Evolutionary conservation across 768 basidiomycete species (phyloP).

Genomic region (Boletus rufocinnamomeus): DNA sequence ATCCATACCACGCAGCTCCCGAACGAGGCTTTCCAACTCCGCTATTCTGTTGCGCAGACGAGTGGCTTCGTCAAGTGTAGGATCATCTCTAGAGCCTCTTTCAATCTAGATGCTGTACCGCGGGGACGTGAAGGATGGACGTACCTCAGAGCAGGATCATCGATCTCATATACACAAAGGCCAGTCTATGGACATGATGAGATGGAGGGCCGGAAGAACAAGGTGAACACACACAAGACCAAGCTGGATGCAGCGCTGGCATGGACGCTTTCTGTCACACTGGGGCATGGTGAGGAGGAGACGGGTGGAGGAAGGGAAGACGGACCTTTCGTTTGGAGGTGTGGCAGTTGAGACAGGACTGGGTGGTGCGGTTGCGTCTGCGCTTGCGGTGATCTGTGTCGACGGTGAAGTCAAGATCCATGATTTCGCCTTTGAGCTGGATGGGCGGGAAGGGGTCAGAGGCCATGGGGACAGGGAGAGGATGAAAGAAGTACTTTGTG

Average conservation of each 20-base stretch:
- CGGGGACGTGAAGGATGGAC: slow-evolving; percentile 1
- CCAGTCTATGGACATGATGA: slow-evolving; percentile 60
- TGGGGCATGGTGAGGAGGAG: slow-evolving; percentile 13
- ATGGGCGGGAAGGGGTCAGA: slow-evolving; percentile 53
- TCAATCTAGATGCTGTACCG: neutral
- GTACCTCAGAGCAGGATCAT: slow-evolving; percentile 80
- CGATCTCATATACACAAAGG: slow-evolving; percentile 93
- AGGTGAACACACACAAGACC: slow-evolving; percentile 60
- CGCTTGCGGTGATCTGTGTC: slow-evolving; percentile 80
- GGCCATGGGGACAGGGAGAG: slow-evolving; percentile 45
- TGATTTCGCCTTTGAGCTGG: slow-evolving; percentile 74
- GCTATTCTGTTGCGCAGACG: slow-evolving; percentile 85
- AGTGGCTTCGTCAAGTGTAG: slow-evolving; percentile 83
- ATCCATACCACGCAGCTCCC: slow-evolving; percentile 74
- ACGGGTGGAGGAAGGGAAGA: slow-evolving; percentile 3
- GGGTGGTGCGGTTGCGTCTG: slow-evolving; percentile 88
- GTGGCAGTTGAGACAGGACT: slow-evolving; percentile 87
- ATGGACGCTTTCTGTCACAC: slow-evolving; percentile 93
- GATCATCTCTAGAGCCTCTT: slow-evolving; percentile 65
- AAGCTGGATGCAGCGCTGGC: slow-evolving; percentile 86
- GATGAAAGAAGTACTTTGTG: slow-evolving; percentile 44
- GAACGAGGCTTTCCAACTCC: slow-evolving; percentile 88
- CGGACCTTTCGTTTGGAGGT: slow-evolving; percentile 90
- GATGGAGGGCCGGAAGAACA: slow-evolving; percentile 1
- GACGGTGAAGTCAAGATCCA: slow-evolving; percentile 74